Conservation (phyloP, 2,329 filamentous ascomycete genomes). For the Knoxdaviesia capensis region DNA sequence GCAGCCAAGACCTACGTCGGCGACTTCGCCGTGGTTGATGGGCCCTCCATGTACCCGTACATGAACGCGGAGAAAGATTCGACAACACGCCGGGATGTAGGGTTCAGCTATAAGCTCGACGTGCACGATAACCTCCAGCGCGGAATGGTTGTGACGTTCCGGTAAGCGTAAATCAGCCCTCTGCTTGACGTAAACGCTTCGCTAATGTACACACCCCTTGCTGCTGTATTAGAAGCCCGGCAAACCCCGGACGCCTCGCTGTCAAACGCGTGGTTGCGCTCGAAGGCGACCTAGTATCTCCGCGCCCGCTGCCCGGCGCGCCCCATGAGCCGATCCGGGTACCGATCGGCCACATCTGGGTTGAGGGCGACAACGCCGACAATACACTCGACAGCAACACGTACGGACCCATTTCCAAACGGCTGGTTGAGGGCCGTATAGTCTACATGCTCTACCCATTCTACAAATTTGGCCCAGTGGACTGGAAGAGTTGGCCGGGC, state of each 20-base stretch:
- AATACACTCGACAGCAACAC: conserved; percentile 56
- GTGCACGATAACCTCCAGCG: conserved; percentile 37
- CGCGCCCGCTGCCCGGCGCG: conserved; percentile 32
- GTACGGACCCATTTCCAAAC: conserved; percentile 66
- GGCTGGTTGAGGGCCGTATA: conserved; percentile 55
- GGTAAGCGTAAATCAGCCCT: conserved; percentile 19
- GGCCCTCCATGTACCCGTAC: conserved; percentile 58
- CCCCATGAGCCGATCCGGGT: conserved; percentile 37
- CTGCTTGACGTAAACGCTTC: background rate
- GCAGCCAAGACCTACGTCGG: conserved; percentile 41
- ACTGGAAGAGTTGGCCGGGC: background rate
- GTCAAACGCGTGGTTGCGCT: conserved; percentile 74
- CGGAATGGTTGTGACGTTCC: conserved; percentile 58
- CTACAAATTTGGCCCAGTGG: conserved; percentile 32
- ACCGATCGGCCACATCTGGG: conserved; percentile 76
- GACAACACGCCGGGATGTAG: conserved; percentile 31
- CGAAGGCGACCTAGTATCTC: conserved; percentile 57
- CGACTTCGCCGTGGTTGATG: conserved; percentile 34
- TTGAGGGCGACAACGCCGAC: conserved; percentile 57
- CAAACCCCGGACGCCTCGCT: conserved; percentile 44
- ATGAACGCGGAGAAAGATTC: conserved; percentile 47
- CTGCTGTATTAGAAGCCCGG: conserved; percentile 38
- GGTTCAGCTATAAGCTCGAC: conserved; percentile 37
- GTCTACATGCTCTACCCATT: conserved; percentile 53
- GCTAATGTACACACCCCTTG: background rate